phyloP scores from a whole-genome alignment of 2,329 filamentous ascomycete species.

The Ophiocordyceps camponoti-floridani region DNA sequence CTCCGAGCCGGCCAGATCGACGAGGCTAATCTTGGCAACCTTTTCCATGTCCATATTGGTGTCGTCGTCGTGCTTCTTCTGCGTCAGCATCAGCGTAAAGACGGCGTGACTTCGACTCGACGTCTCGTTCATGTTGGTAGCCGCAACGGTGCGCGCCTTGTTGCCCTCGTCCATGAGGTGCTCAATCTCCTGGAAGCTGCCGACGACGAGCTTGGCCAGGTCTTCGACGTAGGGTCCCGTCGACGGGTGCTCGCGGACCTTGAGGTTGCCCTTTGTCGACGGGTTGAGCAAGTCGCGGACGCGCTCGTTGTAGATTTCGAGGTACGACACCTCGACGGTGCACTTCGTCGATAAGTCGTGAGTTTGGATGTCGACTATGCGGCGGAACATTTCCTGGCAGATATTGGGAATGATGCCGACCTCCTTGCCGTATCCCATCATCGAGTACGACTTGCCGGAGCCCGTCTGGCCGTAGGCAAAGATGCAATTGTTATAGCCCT shows the following conservation, averaged over 20 bases:
- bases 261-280: conserved; percentile 86
- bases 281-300: conserved; percentile 93
- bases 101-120: conserved; percentile 96
- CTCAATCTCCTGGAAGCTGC: conserved; percentile 89
- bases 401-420: conserved; percentile 92
- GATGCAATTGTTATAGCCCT: conserved; percentile 99
- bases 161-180: conserved; percentile 98
- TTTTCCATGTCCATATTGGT: conserved; percentile 97
- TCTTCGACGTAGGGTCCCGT: conserved; percentile 98
- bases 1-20: conserved; percentile 95
- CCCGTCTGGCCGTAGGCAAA: conserved; percentile 98
- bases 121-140: conserved; percentile 99
- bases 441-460: conserved; percentile 96
- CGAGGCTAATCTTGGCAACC: conserved; percentile 92
- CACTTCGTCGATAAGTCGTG: conserved; percentile 67
- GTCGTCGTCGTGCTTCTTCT: conserved; percentile 78
- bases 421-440: conserved; percentile 98
- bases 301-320: conserved; percentile 98
- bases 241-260: conserved; percentile 92
- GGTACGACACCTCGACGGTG: conserved; percentile 93
- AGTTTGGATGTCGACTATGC: conserved; percentile 52
- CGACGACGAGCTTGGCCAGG: conserved; percentile 83
- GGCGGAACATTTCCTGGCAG: conserved; percentile 91
- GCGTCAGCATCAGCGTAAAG: conserved; percentile 87
- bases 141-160: conserved; percentile 92